Evolutionary conservation across 1,284 basidiomycete species (phyloP).

Genomic region (Sphaerobolus stellatus): DNA sequence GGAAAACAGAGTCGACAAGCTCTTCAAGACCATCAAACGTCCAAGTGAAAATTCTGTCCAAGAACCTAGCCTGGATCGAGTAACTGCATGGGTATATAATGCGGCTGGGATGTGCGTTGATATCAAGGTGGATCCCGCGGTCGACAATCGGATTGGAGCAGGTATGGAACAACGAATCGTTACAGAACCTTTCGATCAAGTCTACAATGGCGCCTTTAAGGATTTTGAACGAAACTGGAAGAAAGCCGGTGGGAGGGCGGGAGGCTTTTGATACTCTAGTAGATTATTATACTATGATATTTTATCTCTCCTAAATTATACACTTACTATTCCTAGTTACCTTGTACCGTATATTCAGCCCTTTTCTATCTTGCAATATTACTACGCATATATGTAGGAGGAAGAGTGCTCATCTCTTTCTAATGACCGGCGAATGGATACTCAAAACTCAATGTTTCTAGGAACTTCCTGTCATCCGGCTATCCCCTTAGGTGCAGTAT

Average conservation of each 20-base stretch:
- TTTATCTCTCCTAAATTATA: no score
- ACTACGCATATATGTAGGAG: no score
- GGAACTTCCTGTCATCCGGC: no score
- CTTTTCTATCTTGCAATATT: no score
- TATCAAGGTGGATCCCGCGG: constrained; percentile 21
- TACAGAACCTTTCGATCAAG: constrained; percentile 14
- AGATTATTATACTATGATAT: no score
- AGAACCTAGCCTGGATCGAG: constrained; percentile 8
- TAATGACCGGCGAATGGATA: no score
- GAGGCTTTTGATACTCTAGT: no score
- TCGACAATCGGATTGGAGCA: background rate
- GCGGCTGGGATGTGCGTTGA: constrained; percentile 24
- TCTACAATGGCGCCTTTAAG: constrained; percentile 17
- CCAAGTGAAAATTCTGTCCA: constrained; percentile 16
- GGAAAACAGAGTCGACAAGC: constrained; percentile 17
- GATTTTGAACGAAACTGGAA: constrained; percentile 22
- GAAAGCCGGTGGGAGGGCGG: constrained; percentile 16
- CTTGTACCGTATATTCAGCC: no score
- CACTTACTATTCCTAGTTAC: no score
- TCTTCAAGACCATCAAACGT: constrained; percentile 20
- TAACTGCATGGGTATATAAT: constrained; percentile 15
- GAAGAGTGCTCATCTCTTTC: no score
- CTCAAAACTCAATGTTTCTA: no score
- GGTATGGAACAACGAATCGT: constrained; percentile 16
- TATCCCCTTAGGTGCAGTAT: no score